These are phyloP conservation scores for Halophytophthora batemanensis DNA, from an alignment of 352 stramenopile species.

Conservation along the genomic window DNA sequence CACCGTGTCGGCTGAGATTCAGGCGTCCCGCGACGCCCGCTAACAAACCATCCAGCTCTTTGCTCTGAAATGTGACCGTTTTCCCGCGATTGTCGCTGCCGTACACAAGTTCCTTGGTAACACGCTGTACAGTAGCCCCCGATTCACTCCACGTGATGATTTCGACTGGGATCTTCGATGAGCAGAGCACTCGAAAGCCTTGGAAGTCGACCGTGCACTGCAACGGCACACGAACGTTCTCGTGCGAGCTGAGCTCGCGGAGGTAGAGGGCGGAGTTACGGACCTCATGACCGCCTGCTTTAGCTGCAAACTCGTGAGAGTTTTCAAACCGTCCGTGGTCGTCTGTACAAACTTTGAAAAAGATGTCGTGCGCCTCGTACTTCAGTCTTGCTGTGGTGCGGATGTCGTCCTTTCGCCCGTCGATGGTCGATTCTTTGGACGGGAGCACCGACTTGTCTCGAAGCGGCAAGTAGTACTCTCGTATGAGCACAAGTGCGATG, in stretches of 20 bases:
- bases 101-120: slow-evolving; percentile 78
- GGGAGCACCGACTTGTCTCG: slow-evolving; percentile 81
- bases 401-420: slow-evolving; percentile 71
- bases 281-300: slow-evolving; percentile 78
- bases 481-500: slow-evolving; percentile 72
- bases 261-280: slow-evolving; percentile 81
- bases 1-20: slow-evolving; percentile 83
- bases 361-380: slow-evolving; percentile 86
- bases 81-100: slow-evolving; percentile 82
- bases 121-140: slow-evolving; percentile 49
- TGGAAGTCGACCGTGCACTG: slow-evolving; percentile 86
- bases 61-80: slow-evolving; percentile 76
- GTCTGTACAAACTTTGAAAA: slow-evolving; percentile 88
- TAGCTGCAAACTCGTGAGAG: slow-evolving; percentile 86
- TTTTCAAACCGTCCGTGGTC: slow-evolving; percentile 91
- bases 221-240: slow-evolving; percentile 66
- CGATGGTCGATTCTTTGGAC: slow-evolving; percentile 37
- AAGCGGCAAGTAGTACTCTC: slow-evolving; percentile 75
- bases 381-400: slow-evolving; percentile 51
- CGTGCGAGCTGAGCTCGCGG: slow-evolving; percentile 27
- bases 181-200: slow-evolving; percentile 84
- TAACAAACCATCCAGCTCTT: slow-evolving; percentile 75
- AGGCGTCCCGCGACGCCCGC: slow-evolving; percentile 51
- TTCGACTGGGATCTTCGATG: slow-evolving; percentile 84
- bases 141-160: slow-evolving; percentile 63